Evolutionary conservation across 768 basidiomycete species (phyloP).

Genomic region (Phlebiopsis flavidoalba): DNA sequence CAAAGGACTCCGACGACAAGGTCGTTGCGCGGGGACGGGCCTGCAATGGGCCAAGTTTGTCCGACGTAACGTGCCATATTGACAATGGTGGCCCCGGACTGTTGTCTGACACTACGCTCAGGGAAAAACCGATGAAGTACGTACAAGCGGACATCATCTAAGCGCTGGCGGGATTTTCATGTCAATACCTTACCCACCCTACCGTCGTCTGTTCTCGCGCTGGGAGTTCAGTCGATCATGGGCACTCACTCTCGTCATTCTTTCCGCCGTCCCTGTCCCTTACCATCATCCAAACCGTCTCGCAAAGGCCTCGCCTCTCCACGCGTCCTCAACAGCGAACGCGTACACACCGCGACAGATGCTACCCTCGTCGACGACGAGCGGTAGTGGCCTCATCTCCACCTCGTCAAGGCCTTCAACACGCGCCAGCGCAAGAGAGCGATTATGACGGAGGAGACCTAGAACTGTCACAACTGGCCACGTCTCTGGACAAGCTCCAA

Average conservation of each 20-base stretch:
- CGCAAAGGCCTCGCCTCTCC: conserved; percentile 68
- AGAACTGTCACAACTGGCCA: conserved; percentile 43
- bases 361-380: conserved; percentile 79
- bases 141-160: conserved; percentile 80
- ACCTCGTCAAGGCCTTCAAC: conserved; percentile 95
- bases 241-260: conserved; percentile 85
- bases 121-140: conserved; percentile 94
- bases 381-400: conserved; percentile 67
- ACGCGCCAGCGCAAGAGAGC: conserved; percentile 52
- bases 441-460: no score
- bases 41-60: conserved; percentile 93
- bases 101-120: conserved; percentile 27
- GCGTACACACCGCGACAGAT: conserved; percentile 59
- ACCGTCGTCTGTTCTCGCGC: conserved; percentile 70
- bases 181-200: conserved; percentile 79
- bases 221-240: conserved; percentile 81
- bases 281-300: conserved; percentile 67
- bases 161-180: conserved; percentile 70
- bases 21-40: conserved; percentile 83
- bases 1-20: conserved; percentile 57
- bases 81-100: no score
- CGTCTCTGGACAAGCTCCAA: conserved; percentile 41
- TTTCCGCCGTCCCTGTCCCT: conserved; percentile 84
- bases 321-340: conserved; percentile 60
- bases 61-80: conserved; percentile 46